A percentile compares a stretch with the other conserved stretches of the same genome.
These are phyloP conservation scores for Colletotrichum australisinense DNA, from an alignment of 2,329 filamentous ascomycete genomes.

Conservation along the genomic window DNA sequence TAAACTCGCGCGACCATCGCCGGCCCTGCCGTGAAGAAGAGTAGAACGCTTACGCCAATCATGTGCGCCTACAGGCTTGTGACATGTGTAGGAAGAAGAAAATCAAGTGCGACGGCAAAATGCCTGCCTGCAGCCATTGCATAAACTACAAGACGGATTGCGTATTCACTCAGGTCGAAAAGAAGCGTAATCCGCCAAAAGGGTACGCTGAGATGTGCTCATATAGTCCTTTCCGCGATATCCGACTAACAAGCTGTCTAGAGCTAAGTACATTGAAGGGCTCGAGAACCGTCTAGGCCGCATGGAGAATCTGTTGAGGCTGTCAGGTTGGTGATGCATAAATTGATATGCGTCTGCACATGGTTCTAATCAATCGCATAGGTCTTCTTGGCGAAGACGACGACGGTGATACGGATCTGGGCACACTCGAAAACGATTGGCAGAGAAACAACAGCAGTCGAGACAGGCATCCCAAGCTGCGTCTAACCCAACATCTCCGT, in stretches of 20 bases:
- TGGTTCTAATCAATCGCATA: conserved; percentile 46
- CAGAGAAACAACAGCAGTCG: conserved; percentile 66
- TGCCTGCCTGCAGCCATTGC: conserved; percentile 94
- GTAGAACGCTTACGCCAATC: conserved; percentile 5
- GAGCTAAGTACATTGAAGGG: conserved; percentile 97
- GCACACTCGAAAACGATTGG: conserved; percentile 84
- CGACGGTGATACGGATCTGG: conserved; percentile 85
- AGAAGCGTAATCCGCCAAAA: conserved; percentile 97
- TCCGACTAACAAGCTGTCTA: conserved; percentile 47
- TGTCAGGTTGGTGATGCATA: conserved; percentile 70
- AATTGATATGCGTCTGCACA: not conserved
- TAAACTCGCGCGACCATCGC: not conserved
- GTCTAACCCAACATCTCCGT: conserved; percentile 65
- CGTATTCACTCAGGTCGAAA: conserved; percentile 97
- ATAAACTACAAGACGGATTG: conserved; percentile 98
- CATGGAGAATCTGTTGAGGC: conserved; percentile 90
- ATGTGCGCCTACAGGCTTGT: conserved; percentile 73
- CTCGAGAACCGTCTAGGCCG: conserved; percentile 94
- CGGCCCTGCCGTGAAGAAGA: not conserved
- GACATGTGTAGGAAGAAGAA: conserved; percentile 98
- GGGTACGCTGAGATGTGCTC: conserved; percentile 68
- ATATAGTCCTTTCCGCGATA: not conserved
- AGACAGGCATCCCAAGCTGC: conserved; percentile 60
- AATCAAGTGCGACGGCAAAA: conserved; percentile 97
- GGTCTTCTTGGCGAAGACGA: conserved; percentile 88